Conservation (phyloP, 495 filamentous ascomycete genomes). For the Zalerion maritima region DNA sequence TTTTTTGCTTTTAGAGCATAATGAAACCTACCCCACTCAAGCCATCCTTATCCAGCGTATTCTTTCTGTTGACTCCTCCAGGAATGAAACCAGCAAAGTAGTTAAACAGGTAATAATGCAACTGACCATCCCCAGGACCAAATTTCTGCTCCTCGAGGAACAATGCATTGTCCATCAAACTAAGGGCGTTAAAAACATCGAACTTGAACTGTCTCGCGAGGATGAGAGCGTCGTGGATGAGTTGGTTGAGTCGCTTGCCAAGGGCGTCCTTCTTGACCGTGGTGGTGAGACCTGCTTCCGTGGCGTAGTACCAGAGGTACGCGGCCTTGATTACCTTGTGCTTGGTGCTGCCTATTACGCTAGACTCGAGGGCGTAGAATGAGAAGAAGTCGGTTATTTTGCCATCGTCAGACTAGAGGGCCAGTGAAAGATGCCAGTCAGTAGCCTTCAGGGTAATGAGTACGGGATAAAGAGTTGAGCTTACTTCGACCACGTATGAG, state of each 20-base stretch:
- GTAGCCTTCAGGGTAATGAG: neutral
- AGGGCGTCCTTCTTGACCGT: constrained; percentile 40
- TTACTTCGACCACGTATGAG: constrained; percentile 78
- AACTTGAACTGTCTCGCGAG: constrained; percentile 76
- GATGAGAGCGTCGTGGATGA: constrained; percentile 78
- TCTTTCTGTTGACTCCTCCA: constrained; percentile 69
- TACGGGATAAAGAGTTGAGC: constrained; percentile 1
- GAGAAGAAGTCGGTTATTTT: constrained; percentile 95
- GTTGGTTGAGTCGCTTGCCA: constrained; percentile 53
- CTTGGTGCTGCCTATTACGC: constrained; percentile 67
- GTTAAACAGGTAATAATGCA: constrained; percentile 96
- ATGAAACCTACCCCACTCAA: constrained; percentile 84
- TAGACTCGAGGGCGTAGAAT: constrained; percentile 88
- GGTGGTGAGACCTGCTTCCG: constrained; percentile 56
- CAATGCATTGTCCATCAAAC: constrained; percentile 79
- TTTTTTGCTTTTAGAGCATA: constrained; percentile 60
- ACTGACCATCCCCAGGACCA: constrained; percentile 78
- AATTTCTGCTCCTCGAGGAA: constrained; percentile 92
- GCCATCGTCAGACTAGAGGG: constrained; percentile 27
- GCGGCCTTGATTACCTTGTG: constrained; percentile 68
- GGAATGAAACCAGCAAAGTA: constrained; percentile 69
- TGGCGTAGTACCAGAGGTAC: constrained; percentile 93
- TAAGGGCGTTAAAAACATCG: constrained; percentile 94
- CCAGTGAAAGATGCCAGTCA: neutral
- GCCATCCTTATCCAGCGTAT: constrained; percentile 53